Conservation (phyloP, 2,329 filamentous ascomycete genomes). For the Fusarium chaquense region DNA sequence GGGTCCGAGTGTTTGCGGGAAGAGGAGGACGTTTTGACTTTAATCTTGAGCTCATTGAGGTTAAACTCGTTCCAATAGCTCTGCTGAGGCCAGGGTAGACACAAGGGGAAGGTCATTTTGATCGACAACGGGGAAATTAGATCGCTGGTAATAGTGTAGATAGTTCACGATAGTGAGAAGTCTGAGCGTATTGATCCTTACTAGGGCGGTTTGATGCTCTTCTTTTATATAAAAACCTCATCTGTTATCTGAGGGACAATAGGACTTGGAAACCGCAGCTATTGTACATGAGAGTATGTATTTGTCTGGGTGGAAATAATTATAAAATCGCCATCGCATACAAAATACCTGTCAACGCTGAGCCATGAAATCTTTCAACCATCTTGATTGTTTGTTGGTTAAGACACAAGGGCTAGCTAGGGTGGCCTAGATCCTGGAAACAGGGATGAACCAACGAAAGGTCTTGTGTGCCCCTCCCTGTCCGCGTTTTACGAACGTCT, state of each 20-base stretch:
- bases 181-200: constrained; percentile 38
- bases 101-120: constrained; percentile 39
- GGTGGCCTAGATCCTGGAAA: constrained; percentile 9
- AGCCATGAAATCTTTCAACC: constrained; percentile 7
- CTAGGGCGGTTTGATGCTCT: constrained; percentile 3
- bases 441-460: constrained; percentile 15
- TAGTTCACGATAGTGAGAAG: constrained; percentile 18
- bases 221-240: constrained; percentile 27
- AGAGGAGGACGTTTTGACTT: constrained; percentile 24
- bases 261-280: constrained; percentile 15
- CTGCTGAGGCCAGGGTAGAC: constrained; percentile 38
- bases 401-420: constrained; percentile 8
- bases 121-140: constrained; percentile 37
- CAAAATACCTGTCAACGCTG: not conserved
- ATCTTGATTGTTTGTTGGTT: not conserved
- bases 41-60: constrained; percentile 41
- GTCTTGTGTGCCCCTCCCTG: not conserved
- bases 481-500: not conserved
- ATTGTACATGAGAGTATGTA: not conserved
- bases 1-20: not conserved
- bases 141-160: not conserved
- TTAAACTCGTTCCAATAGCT: constrained; percentile 43
- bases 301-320: not conserved
- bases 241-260: not conserved
- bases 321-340: not conserved